Base-by-base conservation (phyloP, 805 yeast species). In the Suhomyces vadensis region DNA sequence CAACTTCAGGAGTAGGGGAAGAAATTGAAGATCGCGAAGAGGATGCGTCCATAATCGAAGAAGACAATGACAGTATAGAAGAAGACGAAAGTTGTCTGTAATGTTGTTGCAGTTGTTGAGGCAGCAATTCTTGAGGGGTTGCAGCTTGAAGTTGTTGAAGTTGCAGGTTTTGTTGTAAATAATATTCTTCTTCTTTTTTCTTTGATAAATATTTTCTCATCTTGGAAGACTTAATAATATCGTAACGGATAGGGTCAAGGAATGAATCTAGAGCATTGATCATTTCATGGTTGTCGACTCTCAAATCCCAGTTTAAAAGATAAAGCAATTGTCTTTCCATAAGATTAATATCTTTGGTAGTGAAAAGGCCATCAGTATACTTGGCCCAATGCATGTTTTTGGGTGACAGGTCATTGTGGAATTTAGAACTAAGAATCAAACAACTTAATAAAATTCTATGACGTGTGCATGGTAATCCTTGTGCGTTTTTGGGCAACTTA, bases 321-420 rank as follows among this genome's bases (percentile, higher is more conserved):
- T 74, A 79, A 41, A 85, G 69, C 47, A 86, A 67, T 63, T 86
- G 92, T 59, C 88, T 78, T 65, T 86, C 95, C 90, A 86, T 86
- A 49, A 85, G 69, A 62, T 85, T 85, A 51, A 86, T 80, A 60
- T 86, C 95, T 50, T 81, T 81, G 43, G 75, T 64, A 37, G 73
- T 68, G 65, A 86, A 85, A 33, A 86, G 70, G 2, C 87, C 89
- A 55, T 85, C 90, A 5, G 92, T 83, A 64, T 83, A 83, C 53
- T 75, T 78, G 31, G 88, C 82, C 95, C 95, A 86, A 63, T 85
- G 90, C 52, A 73, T 72, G 65, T 86, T 86, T 57, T 83, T 81
- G 48, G 92, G 90, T 9, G 87, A 81, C 5, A 85, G 79, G 60
- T 86, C 95, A 64, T 86, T 85, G 70, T 83, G 85, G 64, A 73